phyloP scores from a whole-genome alignment of 192 early-diverging fungal genomes.

The Physocladia obscura region DNA sequence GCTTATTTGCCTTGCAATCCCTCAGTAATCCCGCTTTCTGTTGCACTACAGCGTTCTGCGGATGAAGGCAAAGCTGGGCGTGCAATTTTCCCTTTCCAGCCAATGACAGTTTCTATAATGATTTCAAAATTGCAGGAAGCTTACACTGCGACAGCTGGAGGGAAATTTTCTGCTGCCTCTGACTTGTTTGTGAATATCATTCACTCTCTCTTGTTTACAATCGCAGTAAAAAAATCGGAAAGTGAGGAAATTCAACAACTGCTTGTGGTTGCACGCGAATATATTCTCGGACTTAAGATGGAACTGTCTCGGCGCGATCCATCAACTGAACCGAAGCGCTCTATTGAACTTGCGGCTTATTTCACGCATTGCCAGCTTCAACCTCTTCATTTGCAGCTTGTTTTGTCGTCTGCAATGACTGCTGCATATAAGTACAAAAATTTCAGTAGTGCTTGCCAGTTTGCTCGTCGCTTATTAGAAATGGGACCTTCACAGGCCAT shows the following conservation, averaged over 20 bases:
- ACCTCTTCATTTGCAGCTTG: slow-evolving; percentile 82
- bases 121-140: slow-evolving; percentile 79
- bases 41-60: slow-evolving; percentile 69
- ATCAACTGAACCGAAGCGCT: slow-evolving; percentile 62
- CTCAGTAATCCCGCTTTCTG: slow-evolving; percentile 57
- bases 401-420: slow-evolving; percentile 84
- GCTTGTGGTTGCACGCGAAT: slow-evolving; percentile 83
- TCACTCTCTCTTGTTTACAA: slow-evolving; percentile 75
- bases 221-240: slow-evolving; percentile 65
- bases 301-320: slow-evolving; percentile 74
- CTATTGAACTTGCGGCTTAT: slow-evolving; percentile 89
- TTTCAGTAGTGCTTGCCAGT: slow-evolving; percentile 78
- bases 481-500: slow-evolving; percentile 76
- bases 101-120: slow-evolving; percentile 58
- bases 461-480: slow-evolving; percentile 89
- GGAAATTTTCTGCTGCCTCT: slow-evolving; percentile 80
- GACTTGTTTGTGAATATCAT: slow-evolving; percentile 74
- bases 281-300: slow-evolving; percentile 85
- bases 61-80: slow-evolving; percentile 20
- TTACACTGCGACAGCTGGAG: slow-evolving; percentile 76
- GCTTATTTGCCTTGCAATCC: slow-evolving; percentile 64
- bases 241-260: slow-evolving; percentile 73
- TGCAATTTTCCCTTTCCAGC: slow-evolving; percentile 57
- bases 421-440: slow-evolving; percentile 80
- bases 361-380: slow-evolving; percentile 93